Percentiles rank a stretch among this genome's conserved stretches.
Conservation (phyloP, 306 rosid genomes). For the Prunus mume region DNA sequence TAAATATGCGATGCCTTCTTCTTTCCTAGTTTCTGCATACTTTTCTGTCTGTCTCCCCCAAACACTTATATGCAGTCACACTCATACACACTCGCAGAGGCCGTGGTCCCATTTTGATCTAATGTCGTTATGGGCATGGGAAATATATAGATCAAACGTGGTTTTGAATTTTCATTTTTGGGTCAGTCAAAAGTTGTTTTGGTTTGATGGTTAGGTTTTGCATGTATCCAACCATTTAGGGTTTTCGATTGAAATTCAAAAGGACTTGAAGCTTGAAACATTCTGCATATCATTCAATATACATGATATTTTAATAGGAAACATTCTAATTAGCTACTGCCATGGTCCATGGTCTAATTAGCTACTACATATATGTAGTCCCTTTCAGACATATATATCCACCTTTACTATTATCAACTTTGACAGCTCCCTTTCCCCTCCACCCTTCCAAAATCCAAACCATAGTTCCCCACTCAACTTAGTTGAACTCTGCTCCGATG, state of each 20-base stretch:
- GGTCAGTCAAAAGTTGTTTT: not conserved
- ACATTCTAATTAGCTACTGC: too few relatives aligned
- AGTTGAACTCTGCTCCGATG: rapidly evolving
- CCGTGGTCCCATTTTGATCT: slow-evolving; percentile 10
- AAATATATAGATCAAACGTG: not conserved
- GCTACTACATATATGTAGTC: too few relatives aligned
- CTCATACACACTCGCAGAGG: not conserved
- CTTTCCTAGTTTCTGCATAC: slow-evolving; percentile 5
- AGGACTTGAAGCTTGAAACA: not conserved
- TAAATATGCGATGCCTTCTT: slow-evolving; percentile 19
- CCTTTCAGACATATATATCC: too few relatives aligned
- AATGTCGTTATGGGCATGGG: not conserved
- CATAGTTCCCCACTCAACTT: too few relatives aligned
- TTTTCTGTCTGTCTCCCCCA: slow-evolving; percentile 12
- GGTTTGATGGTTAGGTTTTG: not conserved
- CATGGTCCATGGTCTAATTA: not conserved
- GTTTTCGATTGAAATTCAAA: not conserved
- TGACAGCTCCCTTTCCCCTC: too few relatives aligned
- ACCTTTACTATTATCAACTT: too few relatives aligned
- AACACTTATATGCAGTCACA: slow-evolving; percentile 3
- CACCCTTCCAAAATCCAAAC: too few relatives aligned
- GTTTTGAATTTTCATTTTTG: not conserved
- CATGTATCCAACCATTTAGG: not conserved
- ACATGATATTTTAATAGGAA: not conserved
- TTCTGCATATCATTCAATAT: not conserved